Conservation (phyloP, 78 protist genomes). For the Speleostelium caveatum region DNA sequence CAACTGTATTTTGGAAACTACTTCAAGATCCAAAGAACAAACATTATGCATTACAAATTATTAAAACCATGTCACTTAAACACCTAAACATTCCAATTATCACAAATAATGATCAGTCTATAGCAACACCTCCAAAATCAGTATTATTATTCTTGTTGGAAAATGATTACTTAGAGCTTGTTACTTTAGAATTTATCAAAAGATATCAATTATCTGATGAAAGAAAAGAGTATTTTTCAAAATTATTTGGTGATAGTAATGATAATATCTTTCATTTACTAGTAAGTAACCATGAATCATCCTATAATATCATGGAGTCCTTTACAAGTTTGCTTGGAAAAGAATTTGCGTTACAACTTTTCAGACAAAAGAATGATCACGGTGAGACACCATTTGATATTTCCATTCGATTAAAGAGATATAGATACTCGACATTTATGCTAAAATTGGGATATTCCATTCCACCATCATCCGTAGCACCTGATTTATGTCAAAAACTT, state of each 20-base stretch:
- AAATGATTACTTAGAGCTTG: background rate
- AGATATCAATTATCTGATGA: background rate
- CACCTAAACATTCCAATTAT: background rate
- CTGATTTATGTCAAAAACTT: too few species aligned
- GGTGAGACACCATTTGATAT: too few species aligned
- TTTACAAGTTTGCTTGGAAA: too few species aligned
- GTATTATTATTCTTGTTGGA: background rate
- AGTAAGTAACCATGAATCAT: too few species aligned
- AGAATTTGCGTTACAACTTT: too few species aligned
- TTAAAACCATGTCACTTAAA: background rate
- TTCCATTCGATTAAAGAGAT: background rate
- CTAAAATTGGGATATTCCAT: background rate
- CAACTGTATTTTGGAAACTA: background rate
- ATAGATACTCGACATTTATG: background rate
- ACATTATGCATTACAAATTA: background rate
- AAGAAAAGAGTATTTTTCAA: background rate
- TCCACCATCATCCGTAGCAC: background rate
- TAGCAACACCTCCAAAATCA: background rate
- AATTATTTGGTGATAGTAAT: background rate
- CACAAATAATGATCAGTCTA: background rate
- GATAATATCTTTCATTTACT: background rate
- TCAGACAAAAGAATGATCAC: background rate
- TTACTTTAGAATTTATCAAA: background rate
- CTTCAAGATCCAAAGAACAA: background rate
- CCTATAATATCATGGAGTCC: too few species aligned